Percentiles rank a stretch among this genome's conserved stretches.
Evolutionary conservation across 1,284 basidiomycete genomes (phyloP).

Genomic region (Ustilago sp.): DNA sequence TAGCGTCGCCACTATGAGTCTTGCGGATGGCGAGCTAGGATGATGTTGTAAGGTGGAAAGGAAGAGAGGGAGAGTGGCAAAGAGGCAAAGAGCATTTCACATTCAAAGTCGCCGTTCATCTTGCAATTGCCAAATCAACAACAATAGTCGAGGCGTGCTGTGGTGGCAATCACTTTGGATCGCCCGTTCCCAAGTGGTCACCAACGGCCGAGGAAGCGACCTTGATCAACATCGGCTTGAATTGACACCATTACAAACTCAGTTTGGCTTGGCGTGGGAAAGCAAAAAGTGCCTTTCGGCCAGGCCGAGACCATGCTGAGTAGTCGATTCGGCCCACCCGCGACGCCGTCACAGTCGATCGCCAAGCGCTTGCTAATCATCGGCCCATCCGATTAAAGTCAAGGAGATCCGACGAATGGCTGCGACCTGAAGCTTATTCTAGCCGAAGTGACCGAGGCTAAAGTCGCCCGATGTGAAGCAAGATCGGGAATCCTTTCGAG

Average conservation of each 20-base stretch:
- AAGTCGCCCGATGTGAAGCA: no score
- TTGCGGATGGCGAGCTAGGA: background rate
- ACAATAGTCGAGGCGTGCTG: background rate
- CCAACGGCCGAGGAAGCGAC: background rate
- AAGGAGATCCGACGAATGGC: no score
- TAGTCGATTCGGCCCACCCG: background rate
- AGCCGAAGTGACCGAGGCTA: no score
- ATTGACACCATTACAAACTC: background rate
- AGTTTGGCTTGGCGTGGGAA: background rate
- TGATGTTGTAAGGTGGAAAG: background rate
- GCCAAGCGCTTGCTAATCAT: background rate
- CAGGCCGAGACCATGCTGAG: background rate
- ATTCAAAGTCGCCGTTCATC: conserved; percentile 6
- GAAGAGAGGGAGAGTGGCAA: background rate
- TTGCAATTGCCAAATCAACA: background rate
- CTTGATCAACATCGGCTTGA: no score
- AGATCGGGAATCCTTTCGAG: no score
- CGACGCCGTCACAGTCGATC: background rate
- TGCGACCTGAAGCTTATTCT: no score
- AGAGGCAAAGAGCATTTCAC: conserved; percentile 11
- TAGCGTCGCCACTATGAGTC: background rate
- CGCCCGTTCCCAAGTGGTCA: background rate
- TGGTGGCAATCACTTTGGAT: background rate
- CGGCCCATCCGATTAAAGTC: conserved; percentile 12
- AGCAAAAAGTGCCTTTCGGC: background rate